Evolutionary conservation across 306 rosid species (phyloP).

Genomic region (Morella rubra): DNA sequence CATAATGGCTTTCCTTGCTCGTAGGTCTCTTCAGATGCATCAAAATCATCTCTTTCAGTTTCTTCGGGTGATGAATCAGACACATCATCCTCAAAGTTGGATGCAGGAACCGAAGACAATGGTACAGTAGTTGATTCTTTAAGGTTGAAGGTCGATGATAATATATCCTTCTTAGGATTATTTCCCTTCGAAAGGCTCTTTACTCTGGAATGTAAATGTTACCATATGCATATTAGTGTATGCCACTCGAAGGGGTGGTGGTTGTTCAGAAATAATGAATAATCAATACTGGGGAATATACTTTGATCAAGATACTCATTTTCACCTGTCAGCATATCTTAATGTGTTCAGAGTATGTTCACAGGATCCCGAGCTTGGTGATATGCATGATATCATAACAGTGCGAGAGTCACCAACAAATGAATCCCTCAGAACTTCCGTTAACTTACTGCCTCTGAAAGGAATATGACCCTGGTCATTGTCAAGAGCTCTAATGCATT

Average conservation of each 20-base stretch:
- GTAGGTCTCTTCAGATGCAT: conserved; percentile 64
- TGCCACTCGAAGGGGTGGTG: conserved; percentile 3
- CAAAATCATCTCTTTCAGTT: conserved; percentile 67
- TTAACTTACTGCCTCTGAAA: conserved; percentile 96
- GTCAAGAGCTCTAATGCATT: conserved; percentile 98
- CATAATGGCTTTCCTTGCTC: conserved; percentile 69
- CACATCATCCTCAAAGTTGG: conserved; percentile 55
- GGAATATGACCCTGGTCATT: conserved; percentile 99
- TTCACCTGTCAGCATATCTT: conserved; percentile 97
- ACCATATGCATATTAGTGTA: conserved; percentile 17
- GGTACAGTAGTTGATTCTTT: conserved; percentile 81
- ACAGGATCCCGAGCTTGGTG: conserved; percentile 96
- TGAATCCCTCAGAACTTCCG: conserved; percentile 98
- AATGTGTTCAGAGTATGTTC: conserved; percentile 97
- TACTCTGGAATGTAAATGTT: conserved; percentile 58
- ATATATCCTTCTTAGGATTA: conserved; percentile 74
- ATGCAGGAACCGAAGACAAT: conserved; percentile 60
- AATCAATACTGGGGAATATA: conserved; percentile 24
- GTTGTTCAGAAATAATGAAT: conserved; percentile 6
- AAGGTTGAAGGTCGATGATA: conserved; percentile 66
- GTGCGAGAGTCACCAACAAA: conserved; percentile 96
- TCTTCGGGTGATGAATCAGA: conserved; percentile 61
- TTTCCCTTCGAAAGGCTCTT: conserved; percentile 92
- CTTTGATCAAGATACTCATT: neutral
- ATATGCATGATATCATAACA: conserved; percentile 97